Evolutionary conservation across 805 yeast genomes (phyloP).

Genomic region (Nadsonia fulvescens): DNA sequence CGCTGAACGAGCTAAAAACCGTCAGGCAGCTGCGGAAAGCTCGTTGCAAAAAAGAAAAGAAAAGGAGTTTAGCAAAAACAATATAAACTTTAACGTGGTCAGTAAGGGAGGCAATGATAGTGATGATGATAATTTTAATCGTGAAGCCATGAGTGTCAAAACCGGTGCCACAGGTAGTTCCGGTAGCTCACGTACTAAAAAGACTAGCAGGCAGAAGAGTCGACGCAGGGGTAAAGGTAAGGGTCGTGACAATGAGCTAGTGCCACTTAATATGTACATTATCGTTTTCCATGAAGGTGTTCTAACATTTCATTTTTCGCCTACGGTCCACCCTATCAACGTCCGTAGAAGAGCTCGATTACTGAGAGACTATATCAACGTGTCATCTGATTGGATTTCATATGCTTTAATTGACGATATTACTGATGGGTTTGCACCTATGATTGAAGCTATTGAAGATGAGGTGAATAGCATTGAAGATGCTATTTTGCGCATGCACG

Average conservation of each 20-base stretch:
- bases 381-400: slow-evolving; percentile 91
- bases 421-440: slow-evolving; percentile 93
- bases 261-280: slow-evolving; percentile 83
- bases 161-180: no score
- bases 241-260: slow-evolving; percentile 29
- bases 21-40: no score
- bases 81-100: no score
- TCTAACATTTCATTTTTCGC: slow-evolving; percentile 80
- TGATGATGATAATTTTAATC: no score
- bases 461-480: slow-evolving; percentile 94
- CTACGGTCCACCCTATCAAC: slow-evolving; percentile 91
- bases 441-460: slow-evolving; percentile 83
- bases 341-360: slow-evolving; percentile 86
- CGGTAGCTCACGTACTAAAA: slow-evolving; percentile 6
- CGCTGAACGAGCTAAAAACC: no score
- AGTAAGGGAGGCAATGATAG: no score
- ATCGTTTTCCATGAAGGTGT: slow-evolving; percentile 85
- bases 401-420: slow-evolving; percentile 93
- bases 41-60: slow-evolving; percentile 18
- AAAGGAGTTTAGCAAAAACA: no score
- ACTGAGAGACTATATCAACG: slow-evolving; percentile 71
- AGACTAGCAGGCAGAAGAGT: slow-evolving; percentile 1
- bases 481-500: slow-evolving; percentile 73
- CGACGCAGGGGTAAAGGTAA: slow-evolving; percentile 4
- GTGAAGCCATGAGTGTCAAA: no score